Percentiles rank a stretch among this genome's conserved stretches.
Evolutionary conservation across 1,284 basidiomycete species (phyloP).

Genomic region (Melampsora larici-populina): DNA sequence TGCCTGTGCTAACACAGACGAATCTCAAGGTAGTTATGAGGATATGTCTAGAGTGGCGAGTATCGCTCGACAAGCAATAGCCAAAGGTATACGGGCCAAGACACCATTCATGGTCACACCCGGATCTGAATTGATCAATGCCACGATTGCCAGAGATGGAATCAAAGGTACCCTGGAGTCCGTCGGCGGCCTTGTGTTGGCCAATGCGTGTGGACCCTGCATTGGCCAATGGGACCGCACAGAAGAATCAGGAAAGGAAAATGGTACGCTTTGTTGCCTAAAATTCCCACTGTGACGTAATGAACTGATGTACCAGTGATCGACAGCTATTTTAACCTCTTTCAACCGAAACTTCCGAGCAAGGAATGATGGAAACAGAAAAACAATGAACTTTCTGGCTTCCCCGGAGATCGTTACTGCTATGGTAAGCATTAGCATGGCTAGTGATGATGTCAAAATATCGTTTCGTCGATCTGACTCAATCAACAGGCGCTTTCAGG

Average conservation of each 20-base stretch:
- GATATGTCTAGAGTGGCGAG: slow-evolving; percentile 77
- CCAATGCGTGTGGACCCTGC: slow-evolving; percentile 98
- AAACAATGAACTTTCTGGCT: slow-evolving; percentile 97
- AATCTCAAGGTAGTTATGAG: slow-evolving; percentile 53
- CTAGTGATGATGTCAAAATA: neutral
- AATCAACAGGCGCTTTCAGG: slow-evolving; percentile 76
- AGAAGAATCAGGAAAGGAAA: slow-evolving; percentile 84
- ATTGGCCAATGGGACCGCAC: slow-evolving; percentile 99
- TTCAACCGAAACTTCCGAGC: slow-evolving; percentile 99
- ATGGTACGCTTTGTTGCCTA: slow-evolving; percentile 62
- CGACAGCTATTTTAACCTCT: slow-evolving; percentile 83
- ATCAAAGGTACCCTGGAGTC: slow-evolving; percentile 75
- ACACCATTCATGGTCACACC: slow-evolving; percentile 96
- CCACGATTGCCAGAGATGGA: slow-evolving; percentile 92
- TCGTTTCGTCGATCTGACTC: neutral
- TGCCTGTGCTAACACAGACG: neutral
- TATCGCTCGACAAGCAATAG: slow-evolving; percentile 83
- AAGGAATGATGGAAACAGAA: slow-evolving; percentile 90
- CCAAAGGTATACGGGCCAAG: slow-evolving; percentile 74
- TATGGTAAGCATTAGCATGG: slow-evolving; percentile 51
- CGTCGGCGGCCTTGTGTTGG: slow-evolving; percentile 86
- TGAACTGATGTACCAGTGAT: neutral
- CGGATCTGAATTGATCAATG: slow-evolving; percentile 94
- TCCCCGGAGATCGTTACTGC: slow-evolving; percentile 97
- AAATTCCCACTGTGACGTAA: neutral